Evolutionary conservation across 176 grass and related monocot genomes (phyloP).

Genomic region (Cymbopogon citratus): DNA sequence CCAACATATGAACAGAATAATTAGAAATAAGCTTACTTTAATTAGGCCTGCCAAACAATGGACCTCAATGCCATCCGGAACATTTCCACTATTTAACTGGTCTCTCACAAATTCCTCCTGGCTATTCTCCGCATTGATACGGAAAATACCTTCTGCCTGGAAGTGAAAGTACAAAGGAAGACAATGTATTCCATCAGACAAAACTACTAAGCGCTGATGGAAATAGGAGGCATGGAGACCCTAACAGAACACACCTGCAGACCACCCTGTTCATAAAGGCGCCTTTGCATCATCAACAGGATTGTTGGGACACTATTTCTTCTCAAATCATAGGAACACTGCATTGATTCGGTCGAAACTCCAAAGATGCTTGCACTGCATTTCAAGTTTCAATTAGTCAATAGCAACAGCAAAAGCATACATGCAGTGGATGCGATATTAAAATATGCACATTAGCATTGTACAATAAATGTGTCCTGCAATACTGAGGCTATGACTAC

Average conservation of each 20-base stretch:
- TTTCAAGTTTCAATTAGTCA: slow-evolving; percentile 24
- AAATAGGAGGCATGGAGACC: neutral
- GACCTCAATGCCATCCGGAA: slow-evolving; percentile 65
- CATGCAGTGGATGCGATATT: neutral
- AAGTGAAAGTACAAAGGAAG: neutral
- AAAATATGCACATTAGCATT: neutral
- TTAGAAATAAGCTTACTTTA: slow-evolving; percentile 42
- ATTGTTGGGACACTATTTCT: slow-evolving; percentile 73
- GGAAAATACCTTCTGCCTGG: slow-evolving; percentile 80
- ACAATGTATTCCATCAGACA: slow-evolving; percentile 3
- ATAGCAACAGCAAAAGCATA: neutral
- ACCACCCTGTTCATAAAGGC: slow-evolving; percentile 69
- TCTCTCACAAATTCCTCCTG: slow-evolving; percentile 67
- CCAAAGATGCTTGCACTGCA: slow-evolving; percentile 71
- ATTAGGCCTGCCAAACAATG: slow-evolving; percentile 77
- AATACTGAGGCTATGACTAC: neutral
- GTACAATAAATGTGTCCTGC: neutral
- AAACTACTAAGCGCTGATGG: neutral
- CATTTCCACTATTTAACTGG: slow-evolving; percentile 61
- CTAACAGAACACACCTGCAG: slow-evolving; percentile 38
- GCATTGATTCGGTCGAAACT: slow-evolving; percentile 79
- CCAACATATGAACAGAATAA: neutral
- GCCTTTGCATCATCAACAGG: slow-evolving; percentile 71
- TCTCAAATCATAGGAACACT: slow-evolving; percentile 62
- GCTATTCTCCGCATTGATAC: slow-evolving; percentile 71